Base-by-base conservation (phyloP, 495 filamentous ascomycete species). In the Haplographium delicatum region DNA sequence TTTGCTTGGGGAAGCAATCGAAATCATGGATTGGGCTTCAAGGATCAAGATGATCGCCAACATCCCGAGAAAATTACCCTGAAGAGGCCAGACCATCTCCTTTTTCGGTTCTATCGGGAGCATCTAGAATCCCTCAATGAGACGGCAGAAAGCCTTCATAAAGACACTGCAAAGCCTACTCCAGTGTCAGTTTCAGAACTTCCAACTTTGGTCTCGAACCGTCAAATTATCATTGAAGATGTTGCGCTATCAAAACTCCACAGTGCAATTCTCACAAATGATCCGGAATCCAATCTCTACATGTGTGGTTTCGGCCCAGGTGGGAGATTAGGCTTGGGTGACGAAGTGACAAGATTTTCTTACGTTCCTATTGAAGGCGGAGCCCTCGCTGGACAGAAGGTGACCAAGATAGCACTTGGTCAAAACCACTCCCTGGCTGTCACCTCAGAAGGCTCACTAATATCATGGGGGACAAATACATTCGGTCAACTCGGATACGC, bases 1-100 rank as follows among this genome's bases (percentile, higher is more conserved):
- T 98, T 86, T 57, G 84, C 86, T 0, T 93, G 96, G 62, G 93
- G 93, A 16, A 96, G 89, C 64, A 97, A 96, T 65, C 91, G 93
- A 57, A 98, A 98, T 57, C 69, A 95, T 10, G 90, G 85, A 6
- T 76, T 98, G 34, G 93, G 94, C 2, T 85, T 97, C 56, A 88
- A 89, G 13, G 88, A 96, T 60, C 82, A 91, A 57, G 90, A 96
- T 64, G 91, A 98, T 56, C 83, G 93, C 3, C 89, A 96, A 45
- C 95, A 82, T 63, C 93, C 93, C 0, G 93, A 98, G 61, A 80
- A 89, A 34, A 77, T 95, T 10, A 66, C 68, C 18, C 63, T 97
- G 51, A 78, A 84, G 35, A 82, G 94, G n/a, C 89, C 91, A 1
- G 81, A 86, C 18, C 83, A 90, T 54, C 71, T 97, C 15, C 65